Evolutionary conservation across 371 early-diverging fungal species (phyloP).

Genomic region (Syncephalastrum monosporum): DNA sequence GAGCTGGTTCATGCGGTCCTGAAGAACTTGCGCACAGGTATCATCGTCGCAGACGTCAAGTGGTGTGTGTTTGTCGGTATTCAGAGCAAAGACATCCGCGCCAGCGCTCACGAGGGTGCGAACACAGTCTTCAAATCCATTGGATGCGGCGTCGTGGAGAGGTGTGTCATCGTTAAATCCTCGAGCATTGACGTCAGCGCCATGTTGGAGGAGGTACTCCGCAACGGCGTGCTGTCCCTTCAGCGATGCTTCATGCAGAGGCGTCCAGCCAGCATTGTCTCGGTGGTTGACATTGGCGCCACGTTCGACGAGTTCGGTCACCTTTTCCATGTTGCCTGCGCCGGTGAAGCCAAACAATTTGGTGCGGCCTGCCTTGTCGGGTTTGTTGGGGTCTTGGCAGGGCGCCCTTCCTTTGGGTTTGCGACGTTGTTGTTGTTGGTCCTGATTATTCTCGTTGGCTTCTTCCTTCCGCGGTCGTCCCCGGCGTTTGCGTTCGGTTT

Average conservation of each 20-base stretch:
- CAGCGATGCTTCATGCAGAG: slow-evolving; percentile 68
- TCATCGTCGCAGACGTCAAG: slow-evolving; percentile 51
- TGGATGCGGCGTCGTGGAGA: slow-evolving; percentile 78
- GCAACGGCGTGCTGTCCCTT: slow-evolving; percentile 63
- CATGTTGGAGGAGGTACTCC: slow-evolving; percentile 48
- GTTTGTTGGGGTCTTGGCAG: slow-evolving; percentile 44
- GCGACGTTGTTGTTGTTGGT: slow-evolving; percentile 8
- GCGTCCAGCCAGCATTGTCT: slow-evolving; percentile 69
- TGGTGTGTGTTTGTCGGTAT: slow-evolving; percentile 57
- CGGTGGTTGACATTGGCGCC: slow-evolving; percentile 58
- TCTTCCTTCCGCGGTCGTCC: slow-evolving; percentile 16
- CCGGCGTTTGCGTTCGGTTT: slow-evolving; percentile 10
- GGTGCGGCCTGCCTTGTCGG: slow-evolving; percentile 62
- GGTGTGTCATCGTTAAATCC: slow-evolving; percentile 73
- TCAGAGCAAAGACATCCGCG: slow-evolving; percentile 60
- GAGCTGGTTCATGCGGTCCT: slow-evolving; percentile 30
- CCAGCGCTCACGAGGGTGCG: slow-evolving; percentile 58
- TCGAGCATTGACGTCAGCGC: slow-evolving; percentile 60
- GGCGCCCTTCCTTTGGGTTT: slow-evolving; percentile 22
- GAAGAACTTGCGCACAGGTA: slow-evolving; percentile 25
- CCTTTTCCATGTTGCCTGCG: slow-evolving; percentile 43
- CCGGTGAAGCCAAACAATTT: slow-evolving; percentile 55
- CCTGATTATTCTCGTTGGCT: neutral
- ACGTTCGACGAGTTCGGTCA: slow-evolving; percentile 42
- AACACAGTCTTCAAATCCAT: slow-evolving; percentile 62